phyloP scores from a whole-genome alignment of 163 green algal genomes.

The Coccomyxa subellipsoidea region DNA sequence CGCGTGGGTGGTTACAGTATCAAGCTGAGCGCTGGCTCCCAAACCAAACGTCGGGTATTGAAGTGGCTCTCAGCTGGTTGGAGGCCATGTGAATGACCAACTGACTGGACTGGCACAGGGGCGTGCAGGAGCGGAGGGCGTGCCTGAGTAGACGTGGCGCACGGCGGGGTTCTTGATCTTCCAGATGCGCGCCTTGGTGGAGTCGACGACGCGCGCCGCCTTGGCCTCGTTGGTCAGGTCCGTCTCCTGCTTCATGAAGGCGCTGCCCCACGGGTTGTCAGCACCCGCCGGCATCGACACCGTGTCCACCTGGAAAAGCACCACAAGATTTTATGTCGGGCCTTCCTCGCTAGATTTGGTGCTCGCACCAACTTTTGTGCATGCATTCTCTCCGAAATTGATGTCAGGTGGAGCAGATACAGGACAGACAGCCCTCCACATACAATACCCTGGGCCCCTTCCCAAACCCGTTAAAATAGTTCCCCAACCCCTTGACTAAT shows the following conservation, averaged over 20 bases:
- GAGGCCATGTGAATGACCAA: neutral
- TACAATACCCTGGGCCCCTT: too few relatives aligned
- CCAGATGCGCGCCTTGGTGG: constrained; percentile 39
- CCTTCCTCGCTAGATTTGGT: too few relatives aligned
- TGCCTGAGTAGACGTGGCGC: constrained; percentile 34
- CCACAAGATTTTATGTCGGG: neutral
- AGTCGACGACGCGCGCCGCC: constrained; percentile 40
- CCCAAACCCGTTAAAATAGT: too few relatives aligned
- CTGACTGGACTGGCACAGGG: neutral
- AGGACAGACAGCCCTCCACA: too few relatives aligned
- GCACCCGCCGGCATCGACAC: constrained; percentile 47
- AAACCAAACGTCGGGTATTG: too few relatives aligned
- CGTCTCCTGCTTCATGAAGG: constrained; percentile 49
- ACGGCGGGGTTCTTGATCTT: constrained; percentile 67
- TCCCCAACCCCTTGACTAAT: too few relatives aligned
- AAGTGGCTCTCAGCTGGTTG: too few relatives aligned
- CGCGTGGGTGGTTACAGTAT: too few relatives aligned
- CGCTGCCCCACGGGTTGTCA: constrained; percentile 60
- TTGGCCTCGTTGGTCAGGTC: constrained; percentile 41
- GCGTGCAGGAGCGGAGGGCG: neutral
- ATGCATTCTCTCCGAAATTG: too few relatives aligned
- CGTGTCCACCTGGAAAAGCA: constrained; percentile 39
- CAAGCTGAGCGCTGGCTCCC: too few relatives aligned
- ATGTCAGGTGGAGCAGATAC: too few relatives aligned
- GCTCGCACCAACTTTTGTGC: too few relatives aligned